These are phyloP conservation scores for Aspergillus olivimuriae DNA, from an alignment of 495 filamentous ascomycete species.

Conservation along the genomic window DNA sequence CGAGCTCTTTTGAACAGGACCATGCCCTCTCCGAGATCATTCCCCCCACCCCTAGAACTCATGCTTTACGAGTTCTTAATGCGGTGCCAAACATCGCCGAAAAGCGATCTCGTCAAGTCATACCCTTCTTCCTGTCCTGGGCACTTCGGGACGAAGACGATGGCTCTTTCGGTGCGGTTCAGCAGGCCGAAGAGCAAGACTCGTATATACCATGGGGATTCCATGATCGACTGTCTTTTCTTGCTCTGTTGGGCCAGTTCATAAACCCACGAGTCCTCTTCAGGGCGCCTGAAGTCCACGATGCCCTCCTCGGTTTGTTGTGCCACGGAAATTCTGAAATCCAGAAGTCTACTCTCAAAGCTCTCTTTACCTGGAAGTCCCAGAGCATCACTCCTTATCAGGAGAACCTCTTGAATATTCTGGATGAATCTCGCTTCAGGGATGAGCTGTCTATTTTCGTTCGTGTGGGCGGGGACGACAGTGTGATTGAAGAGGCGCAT, in stretches of 20 bases:
- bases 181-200: constrained; percentile 10
- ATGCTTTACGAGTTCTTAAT: constrained; percentile 74
- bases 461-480: constrained; percentile 62
- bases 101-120: constrained; percentile 72
- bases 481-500: constrained; percentile 67
- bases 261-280: constrained; percentile 77
- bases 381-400: constrained; percentile 69
- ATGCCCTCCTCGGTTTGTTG: constrained; percentile 63
- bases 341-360: constrained; percentile 77
- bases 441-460: constrained; percentile 87
- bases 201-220: constrained; percentile 43
- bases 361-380: constrained; percentile 82
- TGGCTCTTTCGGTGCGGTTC: constrained; percentile 25
- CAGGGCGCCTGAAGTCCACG: constrained; percentile 68
- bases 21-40: constrained; percentile 27
- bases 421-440: constrained; percentile 86
- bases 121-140: constrained; percentile 83
- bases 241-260: constrained; percentile 79
- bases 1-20: constrained; percentile 28
- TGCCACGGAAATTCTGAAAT: constrained; percentile 84
- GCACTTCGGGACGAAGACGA: constrained; percentile 46
- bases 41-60: constrained; percentile 51
- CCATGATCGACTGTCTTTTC: constrained; percentile 73
- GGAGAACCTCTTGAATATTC: constrained; percentile 78
- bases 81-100: constrained; percentile 71